Conservation (phyloP, 495 filamentous ascomycete species). For the Cairneyella variabilis region DNA sequence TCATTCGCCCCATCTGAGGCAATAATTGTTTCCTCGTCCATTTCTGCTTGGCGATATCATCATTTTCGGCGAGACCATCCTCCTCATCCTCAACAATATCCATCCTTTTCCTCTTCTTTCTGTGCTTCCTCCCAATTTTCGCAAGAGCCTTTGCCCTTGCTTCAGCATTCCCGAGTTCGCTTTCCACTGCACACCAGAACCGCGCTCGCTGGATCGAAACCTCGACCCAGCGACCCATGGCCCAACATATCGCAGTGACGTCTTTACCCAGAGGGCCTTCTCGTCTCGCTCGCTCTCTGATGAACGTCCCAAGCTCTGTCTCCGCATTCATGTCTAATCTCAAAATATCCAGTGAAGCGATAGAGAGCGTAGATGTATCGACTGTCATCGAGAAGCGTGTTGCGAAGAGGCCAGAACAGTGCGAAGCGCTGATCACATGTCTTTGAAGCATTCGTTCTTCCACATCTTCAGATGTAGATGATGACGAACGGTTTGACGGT, state of each 20-base stretch:
- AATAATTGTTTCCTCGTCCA: conserved; percentile 22
- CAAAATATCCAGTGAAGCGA: conserved; percentile 37
- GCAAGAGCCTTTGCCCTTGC: conserved; percentile 24
- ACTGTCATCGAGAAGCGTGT: conserved; percentile 44
- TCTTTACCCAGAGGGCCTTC: conserved; percentile 38
- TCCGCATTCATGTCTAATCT: conserved; percentile 37
- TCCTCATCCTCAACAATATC: conserved; percentile 17
- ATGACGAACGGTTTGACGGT: conserved; percentile 21
- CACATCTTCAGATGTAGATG: conserved; percentile 11
- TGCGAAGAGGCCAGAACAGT: conserved; percentile 39
- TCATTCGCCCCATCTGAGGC: conserved; percentile 39
- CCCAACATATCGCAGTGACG: conserved; percentile 42
- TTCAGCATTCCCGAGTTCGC: conserved; percentile 32
- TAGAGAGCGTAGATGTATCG: conserved; percentile 35
- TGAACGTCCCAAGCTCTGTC: conserved; percentile 39
- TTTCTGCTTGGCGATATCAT: conserved; percentile 11
- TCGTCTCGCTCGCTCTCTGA: conserved; percentile 26
- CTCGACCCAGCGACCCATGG: conserved; percentile 50
- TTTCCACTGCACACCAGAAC: conserved; percentile 42
- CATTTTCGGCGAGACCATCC: conserved; percentile 12
- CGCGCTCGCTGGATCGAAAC: conserved; percentile 38
- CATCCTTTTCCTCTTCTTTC: conserved; percentile 21
- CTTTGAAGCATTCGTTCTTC: conserved; percentile 24
- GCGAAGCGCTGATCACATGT: conserved; percentile 34
- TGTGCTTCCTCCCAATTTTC: conserved; percentile 30